These are phyloP conservation scores for Gonium pectorale DNA, from an alignment of 139 green algal species.

Conservation along the genomic window DNA sequence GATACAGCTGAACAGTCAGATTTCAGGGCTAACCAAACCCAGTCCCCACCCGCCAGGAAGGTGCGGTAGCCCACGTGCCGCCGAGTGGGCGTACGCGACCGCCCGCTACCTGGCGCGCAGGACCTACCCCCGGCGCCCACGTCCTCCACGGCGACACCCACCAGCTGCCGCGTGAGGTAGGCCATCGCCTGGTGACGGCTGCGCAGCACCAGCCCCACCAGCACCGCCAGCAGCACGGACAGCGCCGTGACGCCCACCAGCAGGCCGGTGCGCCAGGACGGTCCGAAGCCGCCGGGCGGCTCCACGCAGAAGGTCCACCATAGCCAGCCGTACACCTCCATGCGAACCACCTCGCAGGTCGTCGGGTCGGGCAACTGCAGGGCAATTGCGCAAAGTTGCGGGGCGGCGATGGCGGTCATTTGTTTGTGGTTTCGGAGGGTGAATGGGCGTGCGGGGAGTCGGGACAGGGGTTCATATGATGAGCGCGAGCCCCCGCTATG, in stretches of 20 bases:
- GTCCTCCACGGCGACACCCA: neutral
- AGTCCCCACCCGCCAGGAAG: too few relatives aligned
- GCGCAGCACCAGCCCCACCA: constrained; percentile 44
- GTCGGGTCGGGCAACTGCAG: neutral
- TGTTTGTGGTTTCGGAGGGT: too few relatives aligned
- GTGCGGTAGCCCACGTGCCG: too few relatives aligned
- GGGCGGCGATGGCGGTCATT: too few relatives aligned
- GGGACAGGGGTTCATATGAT: too few relatives aligned
- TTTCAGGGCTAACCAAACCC: too few relatives aligned
- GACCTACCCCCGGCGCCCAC: neutral
- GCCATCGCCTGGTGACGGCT: constrained; percentile 22
- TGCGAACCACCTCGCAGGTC: neutral
- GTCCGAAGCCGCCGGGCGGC: neutral
- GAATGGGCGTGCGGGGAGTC: too few relatives aligned
- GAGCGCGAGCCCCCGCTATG: too few relatives aligned
- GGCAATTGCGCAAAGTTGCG: too few relatives aligned
- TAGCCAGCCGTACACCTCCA: constrained; percentile 21
- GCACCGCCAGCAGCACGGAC: constrained; percentile 8
- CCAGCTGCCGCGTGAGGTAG: constrained; percentile 16
- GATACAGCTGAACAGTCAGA: too few relatives aligned
- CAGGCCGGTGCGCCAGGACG: neutral
- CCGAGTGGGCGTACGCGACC: too few relatives aligned
- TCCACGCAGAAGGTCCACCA: constrained; percentile 11
- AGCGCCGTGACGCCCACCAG: constrained; percentile 41
- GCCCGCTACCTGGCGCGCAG: too few relatives aligned